phyloP scores from a whole-genome alignment of 352 stramenopile genomes.

The Globisporangium alternatum region DNA sequence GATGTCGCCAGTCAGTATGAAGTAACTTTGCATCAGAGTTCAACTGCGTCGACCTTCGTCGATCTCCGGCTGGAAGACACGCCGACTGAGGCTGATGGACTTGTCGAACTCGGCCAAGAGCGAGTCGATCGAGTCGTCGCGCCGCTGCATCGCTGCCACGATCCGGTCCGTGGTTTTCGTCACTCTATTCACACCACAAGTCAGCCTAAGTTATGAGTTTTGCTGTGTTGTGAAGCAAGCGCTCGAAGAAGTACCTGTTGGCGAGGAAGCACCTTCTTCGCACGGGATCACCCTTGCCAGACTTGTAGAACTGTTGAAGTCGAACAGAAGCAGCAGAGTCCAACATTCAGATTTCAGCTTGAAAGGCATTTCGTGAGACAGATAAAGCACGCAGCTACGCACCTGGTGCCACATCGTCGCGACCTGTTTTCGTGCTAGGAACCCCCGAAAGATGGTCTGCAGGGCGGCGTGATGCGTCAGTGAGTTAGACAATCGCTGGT shows the following conservation, averaged over 20 bases:
- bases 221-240: too few species aligned
- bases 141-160: slow-evolving; percentile 49
- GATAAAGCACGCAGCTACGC: background rate
- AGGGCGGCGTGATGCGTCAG: background rate
- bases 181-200: slow-evolving; percentile 31
- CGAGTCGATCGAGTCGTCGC: slow-evolving; percentile 79
- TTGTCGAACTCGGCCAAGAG: slow-evolving; percentile 77
- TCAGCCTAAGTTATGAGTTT: background rate
- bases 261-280: slow-evolving; percentile 61
- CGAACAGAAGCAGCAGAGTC: background rate
- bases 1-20: background rate
- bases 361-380: too few species aligned
- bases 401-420: slow-evolving; percentile 35
- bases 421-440: slow-evolving; percentile 22
- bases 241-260: slow-evolving; percentile 32
- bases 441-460: slow-evolving; percentile 38
- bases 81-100: slow-evolving; percentile 60
- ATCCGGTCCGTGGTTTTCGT: slow-evolving; percentile 52
- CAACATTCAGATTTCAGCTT: background rate
- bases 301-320: slow-evolving; percentile 55
- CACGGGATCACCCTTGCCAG: slow-evolving; percentile 50
- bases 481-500: background rate
- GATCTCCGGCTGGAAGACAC: slow-evolving; percentile 59
- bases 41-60: slow-evolving; percentile 20
- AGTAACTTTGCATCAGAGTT: background rate